Evolutionary conservation across 192 early-diverging fungal genomes (phyloP).

Genomic region (Coemansia sp.): DNA sequence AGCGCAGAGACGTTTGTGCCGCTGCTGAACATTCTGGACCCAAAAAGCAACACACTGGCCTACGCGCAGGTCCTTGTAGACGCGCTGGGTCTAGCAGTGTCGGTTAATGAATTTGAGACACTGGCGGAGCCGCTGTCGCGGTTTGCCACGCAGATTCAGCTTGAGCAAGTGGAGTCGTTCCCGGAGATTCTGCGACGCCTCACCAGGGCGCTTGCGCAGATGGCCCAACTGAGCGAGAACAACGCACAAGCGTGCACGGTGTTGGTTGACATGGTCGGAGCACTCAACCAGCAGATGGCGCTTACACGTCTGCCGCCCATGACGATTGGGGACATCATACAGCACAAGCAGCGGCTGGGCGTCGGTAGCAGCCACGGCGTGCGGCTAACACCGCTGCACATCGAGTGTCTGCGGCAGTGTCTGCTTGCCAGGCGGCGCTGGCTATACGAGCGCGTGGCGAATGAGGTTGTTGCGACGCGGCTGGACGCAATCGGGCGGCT

Average conservation of each 20-base stretch:
- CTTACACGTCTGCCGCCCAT: conserved; percentile 4
- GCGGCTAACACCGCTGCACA: conserved; percentile 38
- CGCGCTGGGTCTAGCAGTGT: conserved; percentile 19
- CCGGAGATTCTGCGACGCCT: conserved; percentile 31
- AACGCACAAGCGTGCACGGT: conserved; percentile 12
- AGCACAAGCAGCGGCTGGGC: conserved; percentile 12
- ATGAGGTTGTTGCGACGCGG: conserved; percentile 7
- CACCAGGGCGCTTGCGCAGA: conserved; percentile 2
- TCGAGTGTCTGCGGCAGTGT: conserved; percentile 43
- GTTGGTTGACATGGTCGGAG: conserved; percentile 21
- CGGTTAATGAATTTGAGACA: conserved; percentile 9
- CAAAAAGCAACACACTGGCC: conserved; percentile 6
- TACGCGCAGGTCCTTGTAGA: conserved; percentile 34
- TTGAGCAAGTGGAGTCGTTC: conserved; percentile 18
- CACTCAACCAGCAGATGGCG: conserved; percentile 28
- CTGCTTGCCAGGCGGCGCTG: conserved; percentile 24
- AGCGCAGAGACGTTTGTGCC: not conserved
- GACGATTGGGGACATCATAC: not conserved
- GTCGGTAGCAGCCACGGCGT: conserved; percentile 17
- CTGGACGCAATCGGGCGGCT: conserved; percentile 31
- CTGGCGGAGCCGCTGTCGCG: conserved; percentile 9
- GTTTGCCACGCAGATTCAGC: conserved; percentile 3
- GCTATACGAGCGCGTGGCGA: conserved; percentile 21
- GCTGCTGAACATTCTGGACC: conserved; percentile 7
- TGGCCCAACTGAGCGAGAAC: not conserved